Base-by-base conservation (phyloP, 1,139 yeast species). In the Blastobotrys buckinghamii region DNA sequence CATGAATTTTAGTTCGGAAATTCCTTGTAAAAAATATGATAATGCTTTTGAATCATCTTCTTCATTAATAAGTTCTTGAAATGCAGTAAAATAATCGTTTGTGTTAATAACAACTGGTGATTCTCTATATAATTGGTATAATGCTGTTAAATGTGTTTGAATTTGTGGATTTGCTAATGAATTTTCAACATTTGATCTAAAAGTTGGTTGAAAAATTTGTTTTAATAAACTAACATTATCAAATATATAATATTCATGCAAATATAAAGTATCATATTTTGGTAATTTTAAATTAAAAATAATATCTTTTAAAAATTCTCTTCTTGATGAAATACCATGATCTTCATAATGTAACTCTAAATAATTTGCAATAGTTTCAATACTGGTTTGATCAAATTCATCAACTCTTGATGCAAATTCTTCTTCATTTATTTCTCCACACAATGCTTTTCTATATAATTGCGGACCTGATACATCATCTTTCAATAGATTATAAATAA, bases 61-160 rank as follows among this genome's bases (percentile, higher is more conserved):
- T 47, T 70, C 70, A 19, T 75, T 73, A 24, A 86, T 59, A 0
- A 81, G 69, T 51, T 75, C 78, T 59, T 76, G 78, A 68, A 87
- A 89, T 1, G 90, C 89, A 43, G 73, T 68, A 61, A 76, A 89
- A 59, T 84, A 85, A 59, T 89, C 97, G 65, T 76, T 84, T 45
- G 87, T 76, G 61, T 88, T 89, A 54, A 88, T 75, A 24, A 75
- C 70, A 2, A 82, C 73, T 26, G 88, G 86, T 0, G 96, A 92
- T 60, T 89, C 97, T 53, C 92, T 78, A 63, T 84, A 84, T 19
- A 88, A 73, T 42, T 79, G 76, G 66, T 80, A 89, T 48, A 88
- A 64, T 41, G 76, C 77, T 34, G 79, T 72, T 12, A 83, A 63
- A 76, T 72, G 40, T 9, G 40, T 37, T 36, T 65, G 64, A 39